These are phyloP conservation scores for Halophytophthora batemanensis DNA, from an alignment of 352 stramenopile species.

Conservation along the genomic window DNA sequence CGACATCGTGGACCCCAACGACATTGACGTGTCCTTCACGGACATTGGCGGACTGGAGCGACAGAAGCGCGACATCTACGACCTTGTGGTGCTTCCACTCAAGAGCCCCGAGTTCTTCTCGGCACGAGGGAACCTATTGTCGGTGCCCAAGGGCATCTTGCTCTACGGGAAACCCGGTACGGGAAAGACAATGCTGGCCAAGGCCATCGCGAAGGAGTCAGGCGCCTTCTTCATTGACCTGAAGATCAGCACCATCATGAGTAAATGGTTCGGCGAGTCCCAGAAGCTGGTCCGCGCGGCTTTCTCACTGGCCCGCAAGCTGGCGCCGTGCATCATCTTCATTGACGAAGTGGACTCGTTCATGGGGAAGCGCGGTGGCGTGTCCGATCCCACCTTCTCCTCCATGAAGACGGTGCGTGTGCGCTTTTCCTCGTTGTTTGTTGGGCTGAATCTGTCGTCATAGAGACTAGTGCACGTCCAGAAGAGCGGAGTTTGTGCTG, in stretches of 20 bases:
- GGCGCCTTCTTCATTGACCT: constrained; percentile 88
- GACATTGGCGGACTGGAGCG: constrained; percentile 96
- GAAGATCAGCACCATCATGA: constrained; percentile 90
- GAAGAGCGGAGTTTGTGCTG: neutral
- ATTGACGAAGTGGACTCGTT: constrained; percentile 97
- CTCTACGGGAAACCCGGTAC: constrained; percentile 81
- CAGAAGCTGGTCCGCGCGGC: constrained; percentile 93
- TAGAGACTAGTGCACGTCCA: too few species aligned
- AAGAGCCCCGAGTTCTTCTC: constrained; percentile 91
- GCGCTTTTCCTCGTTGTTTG: neutral
- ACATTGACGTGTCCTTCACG: constrained; percentile 91
- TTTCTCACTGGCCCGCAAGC: constrained; percentile 93
- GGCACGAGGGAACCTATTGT: constrained; percentile 81
- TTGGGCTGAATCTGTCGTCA: too few species aligned
- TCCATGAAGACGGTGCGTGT: constrained; percentile 85
- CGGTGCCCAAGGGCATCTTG: constrained; percentile 84
- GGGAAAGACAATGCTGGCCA: constrained; percentile 92
- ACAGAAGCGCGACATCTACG: constrained; percentile 95
- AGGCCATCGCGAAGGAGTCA: constrained; percentile 95
- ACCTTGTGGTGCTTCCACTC: constrained; percentile 93
- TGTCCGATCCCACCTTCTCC: constrained; percentile 76
- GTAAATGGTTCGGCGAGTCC: constrained; percentile 89
- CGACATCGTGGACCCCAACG: constrained; percentile 92
- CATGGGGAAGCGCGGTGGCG: constrained; percentile 83
- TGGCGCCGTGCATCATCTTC: constrained; percentile 97